Base-by-base conservation (phyloP, 352 stramenopile genomes). In the Pythium dissotocum region DNA sequence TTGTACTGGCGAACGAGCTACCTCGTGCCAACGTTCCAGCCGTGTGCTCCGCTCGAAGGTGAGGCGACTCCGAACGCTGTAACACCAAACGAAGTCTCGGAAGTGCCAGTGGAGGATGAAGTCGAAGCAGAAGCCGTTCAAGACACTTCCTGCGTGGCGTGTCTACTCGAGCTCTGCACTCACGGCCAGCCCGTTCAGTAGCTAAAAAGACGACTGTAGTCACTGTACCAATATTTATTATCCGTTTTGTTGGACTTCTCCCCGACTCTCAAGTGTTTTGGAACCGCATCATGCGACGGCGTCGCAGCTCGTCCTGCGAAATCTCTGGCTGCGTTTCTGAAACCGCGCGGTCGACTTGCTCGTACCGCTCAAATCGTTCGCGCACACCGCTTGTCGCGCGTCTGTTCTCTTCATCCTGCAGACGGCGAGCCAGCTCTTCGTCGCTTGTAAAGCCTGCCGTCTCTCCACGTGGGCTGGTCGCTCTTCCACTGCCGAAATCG, bases 1-100 rank as follows among this genome's bases (percentile, higher is more conserved):
- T 51, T 80, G 13, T 88, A 79, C 58, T 88, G 80, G 78, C 60
- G 76, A 58, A 70, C 78, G 1, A 75, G 76, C 46, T 83, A 82
- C 32, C 59, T 63, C 6, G 42, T 87, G 8, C 16, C 38, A 30
- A 84, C 78, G 6, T 64, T 69, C 28, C 40, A 64, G 14, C 69
- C 55, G 13, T 69, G 61, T 57, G 36, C 8, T 6, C 32, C 42
- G 21, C 24, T n/a, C 26, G 36, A n/a, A 1, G 33, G 30, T 21
- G 7, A 48, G 21, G 21, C 21, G 48, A 13, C 4, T 54, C 2
- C 24, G 21, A 35, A 8, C 33, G 40, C 30, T 40, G 30, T 10
- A 30, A 36, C 28, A 30, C 28, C 46, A 38, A 38, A 36, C 33
- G 24, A 52, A n/a, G 5, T 30, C 28, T 1, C 51, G 4, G 4